These are phyloP conservation scores for Exophiala aquamarina DNA, from an alignment of 2,329 filamentous ascomycete genomes.

Conservation along the genomic window DNA sequence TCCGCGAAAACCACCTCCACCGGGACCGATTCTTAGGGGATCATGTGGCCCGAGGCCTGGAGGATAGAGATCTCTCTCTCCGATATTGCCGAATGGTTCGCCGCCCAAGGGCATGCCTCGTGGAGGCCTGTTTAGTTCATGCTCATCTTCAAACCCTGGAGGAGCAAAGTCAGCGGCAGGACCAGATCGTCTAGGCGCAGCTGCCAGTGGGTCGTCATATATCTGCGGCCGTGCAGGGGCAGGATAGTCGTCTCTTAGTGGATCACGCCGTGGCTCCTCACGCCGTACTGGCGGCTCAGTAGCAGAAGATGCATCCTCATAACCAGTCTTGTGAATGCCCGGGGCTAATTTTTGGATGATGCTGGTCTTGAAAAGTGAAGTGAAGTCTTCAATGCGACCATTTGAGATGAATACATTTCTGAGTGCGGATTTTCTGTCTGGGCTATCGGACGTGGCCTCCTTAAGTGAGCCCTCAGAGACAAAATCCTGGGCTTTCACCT, in stretches of 20 bases:
- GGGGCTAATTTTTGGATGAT: conserved; percentile 85
- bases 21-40: conserved; percentile 69
- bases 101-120: conserved; percentile 46
- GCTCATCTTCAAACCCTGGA: conserved; percentile 90
- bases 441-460: conserved; percentile 39
- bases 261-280: conserved; percentile 47
- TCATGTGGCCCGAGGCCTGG: conserved; percentile 82
- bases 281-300: conserved; percentile 38
- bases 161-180: conserved; percentile 77
- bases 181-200: conserved; percentile 58
- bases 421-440: conserved; percentile 33
- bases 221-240: conserved; percentile 67
- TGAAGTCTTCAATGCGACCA: conserved; percentile 67
- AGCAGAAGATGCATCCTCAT: conserved; percentile 57
- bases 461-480: conserved; percentile 64
- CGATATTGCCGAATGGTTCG: conserved; percentile 58
- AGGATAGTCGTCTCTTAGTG: conserved; percentile 54
- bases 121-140: conserved; percentile 72
- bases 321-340: conserved; percentile 73
- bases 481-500: conserved; percentile 72
- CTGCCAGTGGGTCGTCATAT: conserved; percentile 65
- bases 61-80: conserved; percentile 84
- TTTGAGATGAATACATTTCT: conserved; percentile 71
- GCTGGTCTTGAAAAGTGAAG: conserved; percentile 70
- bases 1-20: conserved; percentile 57